Percentiles rank a stretch among this genome's conserved stretches.
Conservation (phyloP, 345 rosid species). For the Moringa oleifera region DNA sequence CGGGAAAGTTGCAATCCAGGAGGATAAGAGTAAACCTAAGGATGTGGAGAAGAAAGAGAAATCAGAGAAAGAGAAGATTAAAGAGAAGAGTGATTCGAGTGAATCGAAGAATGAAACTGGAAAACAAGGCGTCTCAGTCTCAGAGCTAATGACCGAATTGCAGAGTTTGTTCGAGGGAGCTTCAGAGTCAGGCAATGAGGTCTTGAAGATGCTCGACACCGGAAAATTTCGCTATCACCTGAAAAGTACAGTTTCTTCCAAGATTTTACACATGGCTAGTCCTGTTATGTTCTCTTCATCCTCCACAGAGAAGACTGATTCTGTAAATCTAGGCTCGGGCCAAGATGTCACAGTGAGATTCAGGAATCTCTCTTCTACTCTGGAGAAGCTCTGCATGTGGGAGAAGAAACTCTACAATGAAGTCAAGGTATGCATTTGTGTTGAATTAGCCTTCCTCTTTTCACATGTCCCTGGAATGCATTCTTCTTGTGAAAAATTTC, state of each 20-base stretch:
- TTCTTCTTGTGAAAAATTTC: too few relatives aligned
- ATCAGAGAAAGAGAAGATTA: neutral
- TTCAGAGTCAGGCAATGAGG: slow-evolving; percentile 26
- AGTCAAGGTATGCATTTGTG: slow-evolving; percentile 55
- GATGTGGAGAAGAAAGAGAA: neutral
- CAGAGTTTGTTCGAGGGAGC: slow-evolving; percentile 23
- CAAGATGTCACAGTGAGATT: slow-evolving; percentile 28
- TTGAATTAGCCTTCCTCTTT: too few relatives aligned
- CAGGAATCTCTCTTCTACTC: slow-evolving; percentile 44
- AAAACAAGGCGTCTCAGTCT: slow-evolving; percentile 7
- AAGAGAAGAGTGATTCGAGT: neutral
- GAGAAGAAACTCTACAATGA: slow-evolving; percentile 70
- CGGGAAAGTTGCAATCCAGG: neutral
- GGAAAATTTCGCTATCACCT: slow-evolving; percentile 23
- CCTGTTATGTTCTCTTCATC: slow-evolving; percentile 3
- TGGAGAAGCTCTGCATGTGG: slow-evolving; percentile 56
- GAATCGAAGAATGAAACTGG: slow-evolving; percentile 5
- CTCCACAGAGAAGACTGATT: slow-evolving; percentile 16
- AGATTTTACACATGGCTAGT: slow-evolving; percentile 23
- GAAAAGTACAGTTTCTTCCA: slow-evolving; percentile 30
- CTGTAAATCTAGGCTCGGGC: slow-evolving; percentile 11
- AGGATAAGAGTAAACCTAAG: slow-evolving; percentile 3
- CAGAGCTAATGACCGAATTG: slow-evolving; percentile 9
- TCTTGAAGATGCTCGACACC: slow-evolving; percentile 24
- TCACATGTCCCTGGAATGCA: too few relatives aligned